phyloP scores from a whole-genome alignment of 73 alveolate species.

The Symbiodinium pilosum region DNA sequence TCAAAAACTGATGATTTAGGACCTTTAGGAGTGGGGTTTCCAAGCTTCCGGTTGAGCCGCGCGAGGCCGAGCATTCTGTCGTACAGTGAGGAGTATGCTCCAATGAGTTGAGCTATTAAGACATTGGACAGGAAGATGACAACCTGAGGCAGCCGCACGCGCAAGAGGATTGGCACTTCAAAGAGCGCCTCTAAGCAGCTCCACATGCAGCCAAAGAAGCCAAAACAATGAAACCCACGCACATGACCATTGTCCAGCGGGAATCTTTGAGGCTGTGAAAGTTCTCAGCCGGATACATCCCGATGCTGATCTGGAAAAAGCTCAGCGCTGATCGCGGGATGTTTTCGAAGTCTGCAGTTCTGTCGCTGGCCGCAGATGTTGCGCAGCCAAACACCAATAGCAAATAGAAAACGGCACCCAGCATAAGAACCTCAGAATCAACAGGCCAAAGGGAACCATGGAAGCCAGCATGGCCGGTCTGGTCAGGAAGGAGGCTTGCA shows the following conservation, averaged over 20 bases:
- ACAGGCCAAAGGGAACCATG: too few species aligned
- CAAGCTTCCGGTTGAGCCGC: slow-evolving; percentile 58
- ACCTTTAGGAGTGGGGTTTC: not conserved
- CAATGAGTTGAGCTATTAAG: slow-evolving; percentile 52
- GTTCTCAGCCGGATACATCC: slow-evolving; percentile 1
- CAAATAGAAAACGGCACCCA: not conserved
- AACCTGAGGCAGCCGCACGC: not conserved
- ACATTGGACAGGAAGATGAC: slow-evolving; percentile 70
- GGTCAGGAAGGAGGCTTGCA: too few species aligned
- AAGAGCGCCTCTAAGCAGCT: not conserved
- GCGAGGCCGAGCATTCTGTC: slow-evolving; percentile 77
- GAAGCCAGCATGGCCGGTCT: too few species aligned
- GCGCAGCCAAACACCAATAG: not conserved
- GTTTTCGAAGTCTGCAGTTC: not conserved
- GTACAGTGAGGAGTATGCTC: slow-evolving; percentile 14
- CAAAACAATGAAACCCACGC: not conserved
- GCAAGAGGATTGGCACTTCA: too few species aligned
- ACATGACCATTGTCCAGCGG: slow-evolving; percentile 5
- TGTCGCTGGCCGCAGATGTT: not conserved
- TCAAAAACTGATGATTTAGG: not conserved
- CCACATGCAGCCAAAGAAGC: not conserved
- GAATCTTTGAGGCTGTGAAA: slow-evolving; percentile 1
- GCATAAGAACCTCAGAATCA: not conserved
- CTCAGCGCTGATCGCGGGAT: not conserved
- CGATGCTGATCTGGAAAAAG: not conserved